phyloP scores from a whole-genome alignment of 169 alveolate species.

The Theileria orientalis region DNA sequence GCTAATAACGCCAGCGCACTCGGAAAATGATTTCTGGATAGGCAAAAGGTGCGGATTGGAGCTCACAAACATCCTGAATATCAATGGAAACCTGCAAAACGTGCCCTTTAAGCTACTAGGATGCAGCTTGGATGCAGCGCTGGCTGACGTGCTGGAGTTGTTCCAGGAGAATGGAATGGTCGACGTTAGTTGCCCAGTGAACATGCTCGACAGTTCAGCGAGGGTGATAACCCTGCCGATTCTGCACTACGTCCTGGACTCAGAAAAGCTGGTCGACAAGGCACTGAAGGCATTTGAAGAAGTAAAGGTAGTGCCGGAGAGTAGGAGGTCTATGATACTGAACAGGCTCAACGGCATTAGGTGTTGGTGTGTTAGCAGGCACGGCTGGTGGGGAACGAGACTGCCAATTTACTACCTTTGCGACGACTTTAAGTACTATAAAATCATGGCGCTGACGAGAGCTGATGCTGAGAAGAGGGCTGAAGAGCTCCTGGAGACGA shows the following conservation, averaged over 20 bases:
- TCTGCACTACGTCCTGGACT: slow-evolving; percentile 37
- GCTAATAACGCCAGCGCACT: slow-evolving; percentile 35
- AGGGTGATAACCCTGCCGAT: slow-evolving; percentile 15
- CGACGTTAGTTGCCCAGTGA: not conserved
- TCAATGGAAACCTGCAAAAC: slow-evolving; percentile 30
- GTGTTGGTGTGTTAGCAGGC: slow-evolving; percentile 54
- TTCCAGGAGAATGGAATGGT: not conserved
- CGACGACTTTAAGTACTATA: not conserved
- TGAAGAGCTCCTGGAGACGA: not conserved
- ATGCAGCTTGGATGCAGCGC: slow-evolving; percentile 10
- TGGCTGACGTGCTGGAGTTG: not conserved
- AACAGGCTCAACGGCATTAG: slow-evolving; percentile 22
- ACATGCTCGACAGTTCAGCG: not conserved
- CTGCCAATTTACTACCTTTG: slow-evolving; percentile 34
- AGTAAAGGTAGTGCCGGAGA: slow-evolving; percentile 36
- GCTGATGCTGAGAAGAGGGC: slow-evolving; percentile 25
- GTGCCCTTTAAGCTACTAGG: slow-evolving; percentile 11
- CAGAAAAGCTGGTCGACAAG: not conserved
- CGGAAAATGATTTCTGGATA: slow-evolving; percentile 3
- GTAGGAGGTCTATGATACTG: slow-evolving; percentile 14
- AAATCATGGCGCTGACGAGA: slow-evolving; percentile 15
- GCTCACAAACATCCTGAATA: slow-evolving; percentile 16
- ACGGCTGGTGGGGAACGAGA: slow-evolving; percentile 62
- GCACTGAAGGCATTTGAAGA: slow-evolving; percentile 12
- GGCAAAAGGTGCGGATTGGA: slow-evolving; percentile 20